Percentiles rank a stretch among this genome's conserved stretches.
phyloP scores from a whole-genome alignment of 1,139 yeast genomes.

The Candida sp. region DNA sequence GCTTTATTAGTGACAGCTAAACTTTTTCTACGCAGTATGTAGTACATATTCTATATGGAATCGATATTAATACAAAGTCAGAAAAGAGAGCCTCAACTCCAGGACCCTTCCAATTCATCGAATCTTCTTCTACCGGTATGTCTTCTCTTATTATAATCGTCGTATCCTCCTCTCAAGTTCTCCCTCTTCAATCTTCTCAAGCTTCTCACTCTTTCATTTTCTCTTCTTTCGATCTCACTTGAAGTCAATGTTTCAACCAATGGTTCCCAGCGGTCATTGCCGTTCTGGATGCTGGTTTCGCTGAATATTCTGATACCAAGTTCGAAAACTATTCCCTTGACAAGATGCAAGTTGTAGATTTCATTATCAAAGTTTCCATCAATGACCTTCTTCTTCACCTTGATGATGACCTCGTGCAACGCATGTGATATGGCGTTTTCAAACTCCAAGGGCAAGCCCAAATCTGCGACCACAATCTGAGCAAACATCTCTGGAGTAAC shows the following conservation, averaged over 20 bases:
- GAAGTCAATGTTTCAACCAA: slow-evolving; percentile 83
- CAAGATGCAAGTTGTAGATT: slow-evolving; percentile 48
- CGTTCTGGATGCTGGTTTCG: slow-evolving; percentile 48
- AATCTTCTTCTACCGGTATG: slow-evolving; percentile 53
- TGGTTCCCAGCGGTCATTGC: slow-evolving; percentile 86
- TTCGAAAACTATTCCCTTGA: slow-evolving; percentile 48
- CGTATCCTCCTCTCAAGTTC: slow-evolving; percentile 65
- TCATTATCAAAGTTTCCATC: slow-evolving; percentile 70
- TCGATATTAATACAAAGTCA: not conserved
- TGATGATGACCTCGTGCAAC: slow-evolving; percentile 76
- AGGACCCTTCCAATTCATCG: slow-evolving; percentile 55
- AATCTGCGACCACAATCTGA: slow-evolving; percentile 76
- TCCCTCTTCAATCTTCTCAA: slow-evolving; percentile 93
- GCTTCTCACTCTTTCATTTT: slow-evolving; percentile 93
- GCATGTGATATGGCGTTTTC: slow-evolving; percentile 91
- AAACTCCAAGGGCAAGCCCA: slow-evolving; percentile 87
- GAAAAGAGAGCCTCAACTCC: slow-evolving; percentile 13
- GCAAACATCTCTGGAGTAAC: slow-evolving; percentile 89
- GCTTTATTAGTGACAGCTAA: no score
- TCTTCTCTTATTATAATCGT: slow-evolving; percentile 46
- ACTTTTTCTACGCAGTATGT: no score
- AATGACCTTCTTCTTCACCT: slow-evolving; percentile 82
- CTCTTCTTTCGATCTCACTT: slow-evolving; percentile 94
- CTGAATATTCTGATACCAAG: slow-evolving; percentile 49
- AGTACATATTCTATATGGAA: not conserved